These are phyloP conservation scores for Decorospora gaudefroyi DNA, from an alignment of 2,329 filamentous ascomycete genomes.

Conservation along the genomic window DNA sequence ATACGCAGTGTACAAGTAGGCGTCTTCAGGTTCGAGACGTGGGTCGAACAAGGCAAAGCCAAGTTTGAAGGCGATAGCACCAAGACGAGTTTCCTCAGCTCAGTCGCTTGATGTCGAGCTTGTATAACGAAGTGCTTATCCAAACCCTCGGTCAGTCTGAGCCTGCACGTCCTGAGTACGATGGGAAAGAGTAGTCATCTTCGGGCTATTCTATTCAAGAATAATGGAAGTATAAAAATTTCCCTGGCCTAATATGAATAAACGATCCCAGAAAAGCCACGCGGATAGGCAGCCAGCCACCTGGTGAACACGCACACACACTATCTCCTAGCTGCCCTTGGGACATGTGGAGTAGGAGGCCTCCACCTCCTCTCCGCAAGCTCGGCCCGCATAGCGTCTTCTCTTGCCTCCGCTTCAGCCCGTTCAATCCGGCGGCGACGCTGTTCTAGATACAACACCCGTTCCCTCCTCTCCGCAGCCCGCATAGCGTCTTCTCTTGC, in stretches of 20 bases:
- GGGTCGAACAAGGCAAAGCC: constrained; percentile 67
- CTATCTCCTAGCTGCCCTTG: background rate
- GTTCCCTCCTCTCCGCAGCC: too few relatives aligned
- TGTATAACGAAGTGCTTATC: too few relatives aligned
- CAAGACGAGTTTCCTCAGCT: constrained; percentile 30
- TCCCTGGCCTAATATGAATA: background rate
- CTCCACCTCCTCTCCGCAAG: background rate
- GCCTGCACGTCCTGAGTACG: too few relatives aligned
- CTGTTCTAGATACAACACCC: too few relatives aligned
- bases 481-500: too few relatives aligned
- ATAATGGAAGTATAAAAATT: background rate
- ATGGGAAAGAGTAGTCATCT: too few relatives aligned
- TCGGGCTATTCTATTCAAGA: too few relatives aligned
- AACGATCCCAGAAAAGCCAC: background rate
- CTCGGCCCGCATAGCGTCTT: background rate
- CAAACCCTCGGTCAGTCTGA: too few relatives aligned
- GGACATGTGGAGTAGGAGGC: background rate
- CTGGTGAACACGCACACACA: background rate
- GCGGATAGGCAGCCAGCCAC: background rate
- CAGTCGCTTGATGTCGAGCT: constrained; percentile 2
- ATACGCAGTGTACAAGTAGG: constrained; percentile 67
- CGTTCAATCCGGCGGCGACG: too few relatives aligned
- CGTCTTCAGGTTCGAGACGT: constrained; percentile 68
- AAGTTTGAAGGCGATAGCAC: constrained; percentile 45
- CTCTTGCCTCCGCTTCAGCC: background rate